phyloP scores from a whole-genome alignment of 1,139 yeast species.

The Suhomyces kunorum region DNA sequence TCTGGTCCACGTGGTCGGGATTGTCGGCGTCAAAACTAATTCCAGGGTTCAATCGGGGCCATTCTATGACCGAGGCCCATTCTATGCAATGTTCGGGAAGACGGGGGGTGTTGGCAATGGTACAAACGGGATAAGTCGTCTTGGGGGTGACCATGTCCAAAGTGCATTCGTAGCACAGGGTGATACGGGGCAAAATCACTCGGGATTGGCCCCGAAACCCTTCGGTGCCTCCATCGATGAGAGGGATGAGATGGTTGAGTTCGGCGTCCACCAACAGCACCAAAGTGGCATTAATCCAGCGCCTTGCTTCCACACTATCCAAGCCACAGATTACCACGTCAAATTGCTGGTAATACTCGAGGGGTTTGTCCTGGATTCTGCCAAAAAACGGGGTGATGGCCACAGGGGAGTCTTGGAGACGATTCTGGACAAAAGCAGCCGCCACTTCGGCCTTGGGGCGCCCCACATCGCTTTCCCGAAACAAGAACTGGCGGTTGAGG shows the following conservation, averaged over 20 bases:
- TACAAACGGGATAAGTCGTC: slow-evolving; percentile 84
- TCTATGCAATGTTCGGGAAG: slow-evolving; percentile 94
- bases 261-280: slow-evolving; percentile 60
- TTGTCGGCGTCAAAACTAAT: slow-evolving; percentile 66
- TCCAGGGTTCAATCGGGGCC: slow-evolving; percentile 58
- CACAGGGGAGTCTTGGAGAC: slow-evolving; percentile 47
- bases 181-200: slow-evolving; percentile 78
- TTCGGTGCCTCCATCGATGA: slow-evolving; percentile 95
- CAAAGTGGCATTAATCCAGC: slow-evolving; percentile 85
- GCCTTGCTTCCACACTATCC: slow-evolving; percentile 85
- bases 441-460: slow-evolving; percentile 81
- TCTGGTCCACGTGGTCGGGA: slow-evolving; percentile 66
- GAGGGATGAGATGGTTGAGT: slow-evolving; percentile 64
- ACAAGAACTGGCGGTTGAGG: slow-evolving; percentile 85
- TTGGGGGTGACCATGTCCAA: slow-evolving; percentile 72
- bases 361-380: slow-evolving; percentile 70
- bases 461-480: slow-evolving; percentile 74
- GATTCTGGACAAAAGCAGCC: slow-evolving; percentile 54
- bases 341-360: slow-evolving; percentile 67
- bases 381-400: slow-evolving; percentile 59
- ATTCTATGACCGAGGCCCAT: slow-evolving; percentile 79
- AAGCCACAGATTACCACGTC: slow-evolving; percentile 81
- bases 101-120: slow-evolving; percentile 92
- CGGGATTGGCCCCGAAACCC: slow-evolving; percentile 93
- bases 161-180: slow-evolving; percentile 93